Evolutionary conservation across 2,329 filamentous ascomycete genomes (phyloP).

Genomic region (Alternaria tenuissima): DNA sequence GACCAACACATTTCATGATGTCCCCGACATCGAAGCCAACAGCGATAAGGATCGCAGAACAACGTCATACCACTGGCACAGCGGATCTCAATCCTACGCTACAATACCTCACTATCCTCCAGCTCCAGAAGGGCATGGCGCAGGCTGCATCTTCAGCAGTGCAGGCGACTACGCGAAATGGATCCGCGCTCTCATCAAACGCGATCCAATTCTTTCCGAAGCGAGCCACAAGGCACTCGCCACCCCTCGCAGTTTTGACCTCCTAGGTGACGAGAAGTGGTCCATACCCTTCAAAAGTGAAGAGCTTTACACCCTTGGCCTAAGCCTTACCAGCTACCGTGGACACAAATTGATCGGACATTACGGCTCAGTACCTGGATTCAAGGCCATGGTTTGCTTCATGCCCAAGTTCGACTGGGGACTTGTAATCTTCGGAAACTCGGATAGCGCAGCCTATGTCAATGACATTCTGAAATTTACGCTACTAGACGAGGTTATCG

Average conservation of each 20-base stretch:
- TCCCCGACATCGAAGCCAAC: not conserved
- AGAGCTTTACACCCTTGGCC: not conserved
- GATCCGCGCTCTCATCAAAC: conserved; percentile 33
- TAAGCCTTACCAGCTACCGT: not conserved
- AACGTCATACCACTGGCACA: not conserved
- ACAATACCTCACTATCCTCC: conserved; percentile 7
- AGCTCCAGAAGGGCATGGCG: conserved; percentile 31
- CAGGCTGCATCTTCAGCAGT: conserved; percentile 32
- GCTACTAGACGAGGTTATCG: conserved; percentile 10
- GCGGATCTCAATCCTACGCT: not conserved
- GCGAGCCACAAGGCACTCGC: conserved; percentile 24
- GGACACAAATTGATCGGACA: not conserved
- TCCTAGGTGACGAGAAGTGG: not conserved
- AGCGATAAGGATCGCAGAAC: not conserved
- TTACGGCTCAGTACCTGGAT: not conserved
- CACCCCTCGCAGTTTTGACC: conserved; percentile 16
- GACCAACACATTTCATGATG: not conserved
- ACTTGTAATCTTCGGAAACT: not conserved
- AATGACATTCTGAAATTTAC: not conserved
- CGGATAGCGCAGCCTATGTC: not conserved
- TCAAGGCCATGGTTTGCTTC: not conserved
- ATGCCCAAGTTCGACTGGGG: not conserved
- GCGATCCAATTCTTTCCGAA: conserved; percentile 11
- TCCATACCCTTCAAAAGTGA: not conserved
- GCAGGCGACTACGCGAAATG: conserved; percentile 34